These are phyloP conservation scores for Cyberlindnera saturnus DNA, from an alignment of 805 yeast species.

Conservation along the genomic window DNA sequence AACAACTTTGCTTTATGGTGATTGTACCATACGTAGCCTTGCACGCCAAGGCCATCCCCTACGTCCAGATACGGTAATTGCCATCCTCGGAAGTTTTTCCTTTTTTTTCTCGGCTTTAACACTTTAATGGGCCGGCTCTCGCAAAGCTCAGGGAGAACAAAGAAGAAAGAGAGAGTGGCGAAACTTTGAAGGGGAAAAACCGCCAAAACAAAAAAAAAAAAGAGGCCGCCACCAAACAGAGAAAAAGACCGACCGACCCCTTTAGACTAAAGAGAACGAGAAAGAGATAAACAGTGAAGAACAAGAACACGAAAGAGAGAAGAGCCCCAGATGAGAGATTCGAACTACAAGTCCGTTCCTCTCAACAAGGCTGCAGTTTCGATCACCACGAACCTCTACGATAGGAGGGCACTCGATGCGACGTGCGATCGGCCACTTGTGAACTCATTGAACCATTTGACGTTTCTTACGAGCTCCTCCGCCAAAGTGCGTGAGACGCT, in stretches of 20 bases:
- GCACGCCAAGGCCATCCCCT: too few species aligned
- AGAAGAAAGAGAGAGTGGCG: neutral
- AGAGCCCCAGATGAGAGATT: constrained; percentile 63
- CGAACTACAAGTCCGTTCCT: constrained; percentile 73
- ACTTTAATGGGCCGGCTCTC: too few species aligned
- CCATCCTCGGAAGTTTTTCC: too few species aligned
- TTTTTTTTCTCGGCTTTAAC: too few species aligned
- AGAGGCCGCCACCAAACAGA: neutral
- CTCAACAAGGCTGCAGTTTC: constrained; percentile 89
- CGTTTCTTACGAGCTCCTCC: constrained; percentile 79
- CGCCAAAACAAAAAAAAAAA: neutral
- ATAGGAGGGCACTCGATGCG: constrained; percentile 87
- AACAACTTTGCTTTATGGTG: too few species aligned
- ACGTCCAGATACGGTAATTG: too few species aligned
- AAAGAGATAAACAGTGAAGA: neutral
- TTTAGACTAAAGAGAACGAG: too few species aligned
- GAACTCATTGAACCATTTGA: constrained; percentile 84
- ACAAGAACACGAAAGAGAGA: neutral
- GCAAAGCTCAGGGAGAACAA: neutral
- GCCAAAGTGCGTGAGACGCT: constrained; percentile 88
- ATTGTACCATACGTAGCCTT: too few species aligned
- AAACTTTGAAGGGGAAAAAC: neutral
- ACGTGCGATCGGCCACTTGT: constrained; percentile 86
- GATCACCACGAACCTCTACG: constrained; percentile 83
- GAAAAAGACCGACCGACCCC: too few species aligned